phyloP scores from a whole-genome alignment of 306 rosid species.

The Glycine latifolia region DNA sequence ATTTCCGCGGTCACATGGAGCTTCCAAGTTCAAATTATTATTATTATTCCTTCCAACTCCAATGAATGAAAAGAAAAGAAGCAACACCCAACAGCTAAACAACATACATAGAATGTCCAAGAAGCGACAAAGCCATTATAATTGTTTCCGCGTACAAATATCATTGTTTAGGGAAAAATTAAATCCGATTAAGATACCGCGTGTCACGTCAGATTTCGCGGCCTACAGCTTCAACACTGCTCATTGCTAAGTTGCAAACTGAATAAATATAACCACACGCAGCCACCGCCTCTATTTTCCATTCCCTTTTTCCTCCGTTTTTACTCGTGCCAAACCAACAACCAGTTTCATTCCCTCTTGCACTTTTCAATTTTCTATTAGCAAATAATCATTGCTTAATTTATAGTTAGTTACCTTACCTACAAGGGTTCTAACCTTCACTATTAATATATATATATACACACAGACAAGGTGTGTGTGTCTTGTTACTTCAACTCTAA shows the following conservation, averaged over 20 bases:
- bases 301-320: constrained; percentile 17
- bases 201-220: constrained; percentile 73
- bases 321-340: neutral
- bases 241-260: neutral
- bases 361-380: neutral
- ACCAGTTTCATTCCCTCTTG: too few relatives aligned
- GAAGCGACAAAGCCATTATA: constrained; percentile 31
- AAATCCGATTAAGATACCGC: constrained; percentile 57
- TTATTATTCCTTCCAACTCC: neutral
- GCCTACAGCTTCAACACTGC: constrained; percentile 49
- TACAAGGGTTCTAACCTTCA: neutral
- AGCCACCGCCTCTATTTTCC: constrained; percentile 36
- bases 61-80: neutral
- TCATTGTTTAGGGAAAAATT: neutral
- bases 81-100: constrained; percentile 18
- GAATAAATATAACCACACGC: constrained; percentile 11
- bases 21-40: neutral
- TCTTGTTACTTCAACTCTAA: constrained; percentile 28
- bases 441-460: constrained; percentile 26
- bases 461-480: neutral
- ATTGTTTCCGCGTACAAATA: constrained; percentile 60
- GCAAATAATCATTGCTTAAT: too few relatives aligned
- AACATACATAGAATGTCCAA: constrained; percentile 48
- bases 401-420: neutral
- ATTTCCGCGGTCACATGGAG: neutral